Evolutionary conservation across 768 basidiomycete species (phyloP), one percentile per base, ranked within the genome.

Genomic region (Asterophora parasitica): DNA sequence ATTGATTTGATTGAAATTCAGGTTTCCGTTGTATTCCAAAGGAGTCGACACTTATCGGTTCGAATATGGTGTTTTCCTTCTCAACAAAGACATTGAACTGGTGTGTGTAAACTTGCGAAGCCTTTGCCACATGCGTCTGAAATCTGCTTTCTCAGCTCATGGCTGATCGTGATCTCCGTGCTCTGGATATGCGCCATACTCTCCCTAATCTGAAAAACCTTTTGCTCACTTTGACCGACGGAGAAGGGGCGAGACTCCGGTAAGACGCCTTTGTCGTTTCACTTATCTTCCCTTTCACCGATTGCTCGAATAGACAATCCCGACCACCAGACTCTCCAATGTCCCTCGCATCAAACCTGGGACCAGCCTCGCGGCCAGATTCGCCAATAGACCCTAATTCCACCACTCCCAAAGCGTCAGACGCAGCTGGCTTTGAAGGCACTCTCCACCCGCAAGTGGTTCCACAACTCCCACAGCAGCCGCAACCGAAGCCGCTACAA

Each of bases 21-120:
- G 94, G 78, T 99, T 98, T 65, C 96, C 96, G 13, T 70, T 99
- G 26, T 99, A 92, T 65, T 85, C 90, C 1, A 89, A 81, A 68
- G 93, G 94, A 4, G 94, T 97, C 49, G 96, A 98, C 62, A 88
- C 86, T 35, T 98, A 97, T 67, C 78, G 96, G 19, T 99, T 95
- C 60, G 95, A 98, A 65, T 99, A 98, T 70, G 96, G 85, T 3
- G 95, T 98, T 4, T 98, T 93, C 65, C 68, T 99, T 34, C 73
- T 98, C 27, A 99, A 99, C 71, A 99, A 98, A 67, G 77, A 99
- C 65, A 93, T 99, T 55, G 95, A 99, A 70, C 75, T 93, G 79
- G 93, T 94, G 54, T 51, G 76, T 54, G 19, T 19, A 23, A 37
- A 43, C 37, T 42, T 34, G 27, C 23, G 40, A 34, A n/a, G n/a